Conservation (phyloP, 495 filamentous ascomycete species). For the Trichodelitschia bisporula region DNA sequence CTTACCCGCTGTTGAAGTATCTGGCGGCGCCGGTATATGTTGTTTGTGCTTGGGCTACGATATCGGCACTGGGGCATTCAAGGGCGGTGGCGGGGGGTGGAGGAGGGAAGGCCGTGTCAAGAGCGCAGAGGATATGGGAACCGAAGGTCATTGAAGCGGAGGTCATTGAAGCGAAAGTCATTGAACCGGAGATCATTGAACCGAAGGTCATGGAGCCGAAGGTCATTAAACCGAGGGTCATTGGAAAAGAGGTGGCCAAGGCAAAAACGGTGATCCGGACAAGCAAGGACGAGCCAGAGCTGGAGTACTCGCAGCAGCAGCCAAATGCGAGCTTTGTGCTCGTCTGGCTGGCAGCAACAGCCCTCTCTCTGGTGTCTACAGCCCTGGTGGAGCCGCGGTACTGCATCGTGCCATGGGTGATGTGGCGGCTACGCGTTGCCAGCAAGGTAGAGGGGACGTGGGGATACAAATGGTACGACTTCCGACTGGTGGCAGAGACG, state of each 20-base stretch:
- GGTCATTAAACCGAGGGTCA: background rate
- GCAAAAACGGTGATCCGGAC: constrained; percentile 9
- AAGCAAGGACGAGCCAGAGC: too few species aligned
- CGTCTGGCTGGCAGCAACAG: constrained; percentile 46
- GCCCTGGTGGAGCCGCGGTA: constrained; percentile 88
- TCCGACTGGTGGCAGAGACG: constrained; percentile 45
- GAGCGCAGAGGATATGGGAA: too few species aligned
- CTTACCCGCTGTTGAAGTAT: constrained; percentile 38
- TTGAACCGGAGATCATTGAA: constrained; percentile 1
- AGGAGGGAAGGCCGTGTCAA: too few species aligned
- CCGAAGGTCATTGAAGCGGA: background rate
- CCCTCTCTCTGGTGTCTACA: constrained; percentile 59
- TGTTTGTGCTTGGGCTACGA: constrained; percentile 30
- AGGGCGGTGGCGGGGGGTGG: too few species aligned
- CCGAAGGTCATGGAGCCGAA: background rate
- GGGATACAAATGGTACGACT: constrained; percentile 7
- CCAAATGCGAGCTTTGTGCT: constrained; percentile 29
- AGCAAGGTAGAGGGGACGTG: constrained; percentile 2
- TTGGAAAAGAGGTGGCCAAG: constrained; percentile 10
- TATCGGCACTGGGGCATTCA: constrained; percentile 27
- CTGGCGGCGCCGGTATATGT: constrained; percentile 37
- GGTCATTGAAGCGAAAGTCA: background rate
- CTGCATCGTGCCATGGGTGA: constrained; percentile 83
- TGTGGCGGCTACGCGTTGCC: constrained; percentile 70
- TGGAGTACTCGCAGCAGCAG: constrained; percentile 11